Evolutionary conservation across 805 yeast species (phyloP).

Genomic region (Zygosaccharomyces pseudorouxii): DNA sequence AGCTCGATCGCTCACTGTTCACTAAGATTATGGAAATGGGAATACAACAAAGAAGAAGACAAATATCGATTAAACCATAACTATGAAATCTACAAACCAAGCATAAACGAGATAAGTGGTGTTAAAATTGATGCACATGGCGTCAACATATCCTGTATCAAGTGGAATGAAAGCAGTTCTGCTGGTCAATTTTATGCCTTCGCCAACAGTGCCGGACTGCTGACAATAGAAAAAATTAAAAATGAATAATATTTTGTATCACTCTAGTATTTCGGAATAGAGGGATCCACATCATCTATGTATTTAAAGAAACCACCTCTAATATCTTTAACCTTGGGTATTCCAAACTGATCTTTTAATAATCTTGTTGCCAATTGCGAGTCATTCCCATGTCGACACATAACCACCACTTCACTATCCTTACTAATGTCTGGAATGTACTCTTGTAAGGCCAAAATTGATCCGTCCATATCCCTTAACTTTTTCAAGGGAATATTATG

Average conservation of each 20-base stretch:
- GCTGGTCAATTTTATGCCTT: constrained; percentile 44
- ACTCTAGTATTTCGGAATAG: constrained; percentile 57
- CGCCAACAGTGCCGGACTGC: constrained; percentile 31
- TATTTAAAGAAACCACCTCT: constrained; percentile 74
- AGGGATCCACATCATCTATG: constrained; percentile 54
- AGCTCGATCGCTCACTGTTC: constrained; percentile 29
- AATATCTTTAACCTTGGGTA: constrained; percentile 55
- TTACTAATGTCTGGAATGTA: constrained; percentile 25
- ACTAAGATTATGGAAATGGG: constrained; percentile 38
- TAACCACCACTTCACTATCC: constrained; percentile 45
- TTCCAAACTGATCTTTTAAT: constrained; percentile 48
- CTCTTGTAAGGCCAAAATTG: constrained; percentile 21
- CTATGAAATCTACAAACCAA: constrained; percentile 35
- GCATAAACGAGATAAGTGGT: constrained; percentile 26
- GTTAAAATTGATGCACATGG: constrained; percentile 45
- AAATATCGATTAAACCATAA: constrained; percentile 41
- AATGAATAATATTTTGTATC: not conserved
- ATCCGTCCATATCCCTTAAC: constrained; percentile 34
- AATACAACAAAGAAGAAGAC: constrained; percentile 38
- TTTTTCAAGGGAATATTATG: constrained; percentile 59
- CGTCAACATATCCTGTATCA: constrained; percentile 44
- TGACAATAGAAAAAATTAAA: constrained; percentile 28
- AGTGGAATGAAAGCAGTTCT: constrained; percentile 52
- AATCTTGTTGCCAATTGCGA: constrained; percentile 70
- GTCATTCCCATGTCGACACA: constrained; percentile 90